Percentiles rank a stretch among this genome's conserved stretches.
Conservation (phyloP, 257 asterid genomes). For the Buddleja alternifolia region DNA sequence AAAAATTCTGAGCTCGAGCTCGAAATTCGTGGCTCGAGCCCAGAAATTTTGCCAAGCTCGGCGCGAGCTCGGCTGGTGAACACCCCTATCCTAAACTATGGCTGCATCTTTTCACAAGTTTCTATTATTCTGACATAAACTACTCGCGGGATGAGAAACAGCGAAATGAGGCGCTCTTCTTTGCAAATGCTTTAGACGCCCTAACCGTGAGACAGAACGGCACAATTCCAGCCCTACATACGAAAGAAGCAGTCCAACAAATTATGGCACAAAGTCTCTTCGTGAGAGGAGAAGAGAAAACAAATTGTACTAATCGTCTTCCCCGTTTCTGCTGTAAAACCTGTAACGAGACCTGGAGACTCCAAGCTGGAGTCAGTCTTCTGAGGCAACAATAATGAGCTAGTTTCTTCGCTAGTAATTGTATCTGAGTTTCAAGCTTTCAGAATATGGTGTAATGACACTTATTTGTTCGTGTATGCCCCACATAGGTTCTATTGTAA, state of each 20-base stretch:
- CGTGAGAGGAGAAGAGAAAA: slow-evolving; percentile 24
- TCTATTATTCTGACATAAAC: slow-evolving; percentile 7
- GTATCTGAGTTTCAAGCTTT: too few species aligned
- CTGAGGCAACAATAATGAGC: slow-evolving; percentile 14
- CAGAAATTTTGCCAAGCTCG: too few species aligned
- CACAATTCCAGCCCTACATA: slow-evolving; percentile 89
- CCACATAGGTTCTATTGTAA: too few species aligned
- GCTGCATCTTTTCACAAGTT: background rate
- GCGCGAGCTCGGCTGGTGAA: too few species aligned
- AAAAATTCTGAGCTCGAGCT: too few species aligned
- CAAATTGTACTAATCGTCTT: too few species aligned
- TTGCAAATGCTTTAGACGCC: slow-evolving; percentile 94
- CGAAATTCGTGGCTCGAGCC: too few species aligned
- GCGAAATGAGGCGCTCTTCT: slow-evolving; percentile 65
- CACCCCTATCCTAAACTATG: too few species aligned
- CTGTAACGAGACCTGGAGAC: background rate
- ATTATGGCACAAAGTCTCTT: slow-evolving; percentile 42
- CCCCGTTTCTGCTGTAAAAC: background rate
- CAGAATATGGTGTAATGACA: too few species aligned
- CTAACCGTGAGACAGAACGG: slow-evolving; percentile 82
- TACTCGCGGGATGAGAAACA: slow-evolving; percentile 64
- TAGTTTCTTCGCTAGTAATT: slow-evolving; percentile 14
- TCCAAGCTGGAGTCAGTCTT: too few species aligned
- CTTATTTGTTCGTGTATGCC: too few species aligned
- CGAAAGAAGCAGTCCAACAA: slow-evolving; percentile 57